Conservation (phyloP, 257 asterid genomes). For the Ajuga chamaepitys region DNA sequence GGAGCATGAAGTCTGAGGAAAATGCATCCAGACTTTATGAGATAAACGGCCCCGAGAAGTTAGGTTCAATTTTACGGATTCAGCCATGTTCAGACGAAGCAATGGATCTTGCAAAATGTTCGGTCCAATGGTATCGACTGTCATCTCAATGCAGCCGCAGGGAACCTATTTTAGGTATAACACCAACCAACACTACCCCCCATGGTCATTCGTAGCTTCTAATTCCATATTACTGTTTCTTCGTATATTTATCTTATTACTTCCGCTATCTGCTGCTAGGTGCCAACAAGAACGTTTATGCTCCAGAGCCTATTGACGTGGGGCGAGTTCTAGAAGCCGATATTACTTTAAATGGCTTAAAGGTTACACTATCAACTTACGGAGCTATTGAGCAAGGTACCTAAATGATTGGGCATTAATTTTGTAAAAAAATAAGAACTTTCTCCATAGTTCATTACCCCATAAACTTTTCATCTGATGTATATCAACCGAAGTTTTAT, state of each 20-base stretch:
- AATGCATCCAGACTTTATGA: constrained; percentile 35
- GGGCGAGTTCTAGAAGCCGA: constrained; percentile 81
- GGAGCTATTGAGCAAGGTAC: constrained; percentile 77
- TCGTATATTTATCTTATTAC: background rate
- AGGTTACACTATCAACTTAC: constrained; percentile 39
- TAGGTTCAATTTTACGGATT: constrained; percentile 80
- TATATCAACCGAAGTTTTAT: background rate
- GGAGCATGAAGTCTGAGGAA: constrained; percentile 68
- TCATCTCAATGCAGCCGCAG: constrained; percentile 91
- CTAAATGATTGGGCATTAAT: background rate
- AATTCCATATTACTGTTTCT: background rate
- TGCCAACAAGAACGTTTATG: constrained; percentile 78
- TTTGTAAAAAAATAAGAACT: background rate
- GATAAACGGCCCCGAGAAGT: constrained; percentile 49
- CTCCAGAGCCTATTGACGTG: constrained; percentile 91
- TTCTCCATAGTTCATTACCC: background rate
- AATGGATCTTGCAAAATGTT: constrained; percentile 68
- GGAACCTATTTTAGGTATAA: constrained; percentile 84
- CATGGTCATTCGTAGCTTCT: background rate
- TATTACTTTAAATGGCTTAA: constrained; percentile 48
- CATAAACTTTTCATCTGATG: background rate
- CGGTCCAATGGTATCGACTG: constrained; percentile 84
- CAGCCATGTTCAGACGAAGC: constrained; percentile 66
- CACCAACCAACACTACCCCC: background rate
- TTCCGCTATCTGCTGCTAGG: constrained; percentile 30